Base-by-base conservation (phyloP, 805 yeast species). In the Brettanomyces anomalus region DNA sequence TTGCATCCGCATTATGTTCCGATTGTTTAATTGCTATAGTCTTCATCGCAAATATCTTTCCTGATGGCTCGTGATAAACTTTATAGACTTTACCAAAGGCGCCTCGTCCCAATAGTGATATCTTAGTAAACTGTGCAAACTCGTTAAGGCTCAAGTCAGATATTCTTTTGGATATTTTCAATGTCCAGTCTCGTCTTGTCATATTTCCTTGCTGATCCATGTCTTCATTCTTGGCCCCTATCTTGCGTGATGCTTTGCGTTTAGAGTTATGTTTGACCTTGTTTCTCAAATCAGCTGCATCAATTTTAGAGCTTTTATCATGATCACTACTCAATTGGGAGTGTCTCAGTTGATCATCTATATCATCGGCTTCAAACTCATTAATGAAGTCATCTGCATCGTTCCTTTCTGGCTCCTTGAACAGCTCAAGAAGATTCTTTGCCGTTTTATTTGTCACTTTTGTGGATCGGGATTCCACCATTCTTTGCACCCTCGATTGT, bases 11-110 rank as follows among this genome's bases (percentile, higher is more conserved):
- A 16, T 33, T 34, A 31, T 48, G 46, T 33, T 44, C 40, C 37
- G 44, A 14, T 40, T 34, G 20, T 8, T 41, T 34, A 32, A 44
- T 33, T 34, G 39, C 36, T 14, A 37, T 37, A 18, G 36, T 46
- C 41, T 58, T 60, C 56, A 57, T 48, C 19, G 64, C 64, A 43
- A 35, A 56, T 4, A 47, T 24, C 8, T 44, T 45, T 1, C 45
- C 44, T 0, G 50, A 37, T 2, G 40, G 39, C 1, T 28, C 14
- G 24, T 54, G 46, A 17, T 33, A 36, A 11, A 50, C 55, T 33
- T 57, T 72, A 60, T 81, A 88, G 4, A 90, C 97, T 33, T 76
- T 75, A 1, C 97, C 97, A 58, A 79, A 88, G 0, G 97, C 97
- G 2, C 98, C 98, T 46, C 76, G 76, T 3, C 97, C 98, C 2